These are phyloP conservation scores for Microcos paniculata DNA, from an alignment of 345 rosid genomes.

Conservation along the genomic window DNA sequence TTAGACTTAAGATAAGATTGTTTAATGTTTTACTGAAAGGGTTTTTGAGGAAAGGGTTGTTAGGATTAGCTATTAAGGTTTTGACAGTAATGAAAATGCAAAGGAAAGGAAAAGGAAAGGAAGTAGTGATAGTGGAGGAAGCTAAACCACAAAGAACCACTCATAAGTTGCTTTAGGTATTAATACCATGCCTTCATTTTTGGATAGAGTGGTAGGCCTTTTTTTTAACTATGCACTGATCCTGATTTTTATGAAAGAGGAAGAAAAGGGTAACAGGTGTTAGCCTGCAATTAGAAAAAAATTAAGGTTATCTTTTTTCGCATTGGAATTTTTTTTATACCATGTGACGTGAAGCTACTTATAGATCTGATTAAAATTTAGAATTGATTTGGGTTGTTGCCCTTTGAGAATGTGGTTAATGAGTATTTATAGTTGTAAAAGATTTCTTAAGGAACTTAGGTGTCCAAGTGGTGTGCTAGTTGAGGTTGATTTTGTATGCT, in stretches of 20 bases:
- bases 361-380: not conserved
- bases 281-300: not conserved
- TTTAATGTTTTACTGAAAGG: slow-evolving; percentile 51
- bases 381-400: not conserved
- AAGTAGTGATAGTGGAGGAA: slow-evolving; percentile 35
- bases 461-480: not conserved
- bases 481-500: not conserved
- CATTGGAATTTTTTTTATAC: not conserved
- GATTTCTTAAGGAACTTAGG: not conserved
- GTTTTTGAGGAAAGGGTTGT: slow-evolving; percentile 56
- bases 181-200: no score
- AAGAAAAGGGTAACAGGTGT: not conserved
- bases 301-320: not conserved
- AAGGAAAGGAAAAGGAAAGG: slow-evolving; percentile 43
- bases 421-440: slow-evolving; percentile 1
- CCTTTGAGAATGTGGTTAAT: not conserved
- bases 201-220: no score
- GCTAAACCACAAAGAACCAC: slow-evolving; percentile 55
- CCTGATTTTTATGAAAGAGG: not conserved
- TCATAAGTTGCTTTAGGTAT: slow-evolving; percentile 82
- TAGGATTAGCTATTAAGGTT: slow-evolving; percentile 42
- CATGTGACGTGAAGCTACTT: slow-evolving; percentile 6
- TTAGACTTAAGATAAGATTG: slow-evolving; percentile 32
- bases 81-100: slow-evolving; percentile 38
- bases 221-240: not conserved